A percentile compares a stretch with the other conserved stretches of the same genome.
Evolutionary conservation across 179 eudicot species (phyloP).

Genomic region (Carnegiea gigantea): DNA sequence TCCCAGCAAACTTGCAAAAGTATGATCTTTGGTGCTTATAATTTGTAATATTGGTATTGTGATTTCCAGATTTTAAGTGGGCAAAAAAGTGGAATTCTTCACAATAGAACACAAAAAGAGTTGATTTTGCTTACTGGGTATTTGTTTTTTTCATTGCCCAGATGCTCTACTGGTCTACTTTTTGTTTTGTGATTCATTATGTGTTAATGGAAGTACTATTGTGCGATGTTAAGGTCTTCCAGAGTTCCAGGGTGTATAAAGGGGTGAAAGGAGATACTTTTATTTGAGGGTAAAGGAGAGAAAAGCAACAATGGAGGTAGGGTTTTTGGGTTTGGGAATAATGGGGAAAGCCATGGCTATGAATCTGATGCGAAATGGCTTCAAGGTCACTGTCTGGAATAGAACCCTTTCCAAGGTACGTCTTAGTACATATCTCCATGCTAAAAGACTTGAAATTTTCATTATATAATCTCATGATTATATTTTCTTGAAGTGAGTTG

Average conservation of each 20-base stretch:
- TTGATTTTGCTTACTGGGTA: constrained; percentile 15
- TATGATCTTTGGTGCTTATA: not conserved
- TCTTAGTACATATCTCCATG: not conserved
- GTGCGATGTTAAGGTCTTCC: constrained; percentile 9
- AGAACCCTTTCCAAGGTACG: constrained; percentile 87
- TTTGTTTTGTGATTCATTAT: not conserved
- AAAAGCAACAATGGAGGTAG: constrained; percentile 49
- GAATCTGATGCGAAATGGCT: constrained; percentile 81
- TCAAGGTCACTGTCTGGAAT: constrained; percentile 92
- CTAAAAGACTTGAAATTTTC: not conserved
- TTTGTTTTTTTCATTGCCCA: not conserved
- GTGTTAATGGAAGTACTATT: not conserved
- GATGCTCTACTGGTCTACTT: not conserved
- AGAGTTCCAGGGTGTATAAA: constrained; percentile 20
- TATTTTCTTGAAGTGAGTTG: not conserved
- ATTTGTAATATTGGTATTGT: not conserved
- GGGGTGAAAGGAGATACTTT: constrained; percentile 5
- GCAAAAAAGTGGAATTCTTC: not conserved
- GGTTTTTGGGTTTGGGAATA: constrained; percentile 91
- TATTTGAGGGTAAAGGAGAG: not conserved
- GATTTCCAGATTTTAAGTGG: not conserved
- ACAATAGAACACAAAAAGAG: not conserved
- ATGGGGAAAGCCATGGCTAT: constrained; percentile 99
- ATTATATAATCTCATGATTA: no score
- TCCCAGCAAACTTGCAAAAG: not conserved